These are phyloP conservation scores for Funneliformis caledonium DNA, from an alignment of 371 early-diverging fungal genomes.

Conservation along the genomic window DNA sequence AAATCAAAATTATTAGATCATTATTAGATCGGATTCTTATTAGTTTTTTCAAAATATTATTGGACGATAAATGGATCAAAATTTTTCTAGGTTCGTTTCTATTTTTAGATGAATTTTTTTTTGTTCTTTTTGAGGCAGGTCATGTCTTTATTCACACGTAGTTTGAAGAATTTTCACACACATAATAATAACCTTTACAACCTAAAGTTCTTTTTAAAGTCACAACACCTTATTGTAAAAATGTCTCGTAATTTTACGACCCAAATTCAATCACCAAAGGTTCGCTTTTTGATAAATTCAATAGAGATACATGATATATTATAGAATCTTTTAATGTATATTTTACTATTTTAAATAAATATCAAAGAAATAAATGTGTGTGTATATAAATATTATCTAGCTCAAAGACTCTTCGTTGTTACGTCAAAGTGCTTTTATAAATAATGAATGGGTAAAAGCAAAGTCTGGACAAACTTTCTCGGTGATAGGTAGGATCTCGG, in stretches of 20 bases:
- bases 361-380: too few relatives aligned
- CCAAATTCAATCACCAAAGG: neutral
- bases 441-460: conserved; percentile 60
- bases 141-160: neutral
- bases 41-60: too few relatives aligned
- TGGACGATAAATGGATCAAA: neutral
- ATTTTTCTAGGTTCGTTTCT: neutral
- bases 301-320: too few relatives aligned
- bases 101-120: too few relatives aligned
- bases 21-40: too few relatives aligned
- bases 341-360: too few relatives aligned
- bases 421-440: conserved; percentile 57
- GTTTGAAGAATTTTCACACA: neutral
- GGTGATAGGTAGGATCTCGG: conserved; percentile 48
- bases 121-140: neutral
- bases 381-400: conserved; percentile 41
- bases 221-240: neutral
- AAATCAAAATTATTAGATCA: too few relatives aligned
- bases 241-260: neutral
- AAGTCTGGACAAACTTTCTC: conserved; percentile 52
- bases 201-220: neutral
- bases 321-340: too few relatives aligned
- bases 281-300: neutral
- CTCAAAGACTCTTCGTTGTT: conserved; percentile 60
- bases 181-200: neutral